Percentiles rank a stretch among this genome's conserved stretches.
These are phyloP conservation scores for Zalaria sp. DNA, from an alignment of 2,329 filamentous ascomycete species.

Conservation along the genomic window DNA sequence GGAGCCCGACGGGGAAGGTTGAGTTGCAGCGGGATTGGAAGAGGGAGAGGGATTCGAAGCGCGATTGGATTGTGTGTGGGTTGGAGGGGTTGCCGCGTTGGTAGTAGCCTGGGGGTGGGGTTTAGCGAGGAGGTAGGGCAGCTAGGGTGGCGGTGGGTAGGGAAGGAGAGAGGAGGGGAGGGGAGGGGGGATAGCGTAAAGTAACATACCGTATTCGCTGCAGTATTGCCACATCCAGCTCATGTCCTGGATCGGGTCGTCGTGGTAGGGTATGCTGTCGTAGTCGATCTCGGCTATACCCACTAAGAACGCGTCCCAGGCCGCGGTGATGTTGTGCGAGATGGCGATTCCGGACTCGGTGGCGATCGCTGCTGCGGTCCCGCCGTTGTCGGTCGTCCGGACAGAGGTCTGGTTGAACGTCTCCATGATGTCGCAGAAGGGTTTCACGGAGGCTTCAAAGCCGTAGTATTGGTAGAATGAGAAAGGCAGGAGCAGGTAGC, in stretches of 20 bases:
- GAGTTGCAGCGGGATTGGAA: slow-evolving; percentile 6
- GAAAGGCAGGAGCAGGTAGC: slow-evolving; percentile 1
- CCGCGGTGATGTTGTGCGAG: slow-evolving; percentile 7
- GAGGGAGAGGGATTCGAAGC: slow-evolving; percentile 4
- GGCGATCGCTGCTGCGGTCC: slow-evolving; percentile 7
- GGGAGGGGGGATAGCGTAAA: too few relatives aligned
- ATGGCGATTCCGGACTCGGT: slow-evolving; percentile 8
- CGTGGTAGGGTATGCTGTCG: slow-evolving; percentile 4
- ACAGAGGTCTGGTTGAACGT: slow-evolving; percentile 7
- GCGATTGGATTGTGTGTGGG: slow-evolving; percentile 8
- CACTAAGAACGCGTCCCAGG: slow-evolving; percentile 7
- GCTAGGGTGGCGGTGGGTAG: too few relatives aligned
- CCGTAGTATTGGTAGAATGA: slow-evolving; percentile 1
- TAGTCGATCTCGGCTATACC: slow-evolving; percentile 9
- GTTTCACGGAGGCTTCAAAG: background rate
- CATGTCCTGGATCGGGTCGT: slow-evolving; percentile 6
- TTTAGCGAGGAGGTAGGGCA: too few relatives aligned
- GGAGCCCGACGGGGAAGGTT: slow-evolving; percentile 6
- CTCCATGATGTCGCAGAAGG: slow-evolving; percentile 10
- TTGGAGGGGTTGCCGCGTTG: slow-evolving; percentile 8
- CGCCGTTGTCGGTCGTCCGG: slow-evolving; percentile 7
- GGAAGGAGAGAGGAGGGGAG: too few relatives aligned
- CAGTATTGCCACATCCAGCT: slow-evolving; percentile 10
- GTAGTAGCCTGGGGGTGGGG: slow-evolving; percentile 7
- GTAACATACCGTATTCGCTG: too few relatives aligned